Conservation (phyloP, 1,284 basidiomycete species). For the Mycosarcoma maydis region DNA sequence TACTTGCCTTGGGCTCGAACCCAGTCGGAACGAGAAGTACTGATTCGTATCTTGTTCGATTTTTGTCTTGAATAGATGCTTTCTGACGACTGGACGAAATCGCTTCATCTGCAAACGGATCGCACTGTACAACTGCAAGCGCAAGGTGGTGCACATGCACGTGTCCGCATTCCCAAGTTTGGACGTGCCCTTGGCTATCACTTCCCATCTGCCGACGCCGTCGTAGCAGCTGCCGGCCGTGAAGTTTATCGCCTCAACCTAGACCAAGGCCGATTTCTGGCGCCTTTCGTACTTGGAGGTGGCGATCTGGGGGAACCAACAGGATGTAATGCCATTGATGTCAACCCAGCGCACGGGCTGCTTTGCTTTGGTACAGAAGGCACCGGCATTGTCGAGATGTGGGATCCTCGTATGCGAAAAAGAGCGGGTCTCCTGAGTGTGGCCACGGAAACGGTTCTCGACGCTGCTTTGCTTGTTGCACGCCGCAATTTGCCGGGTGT, state of each 20-base stretch:
- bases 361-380: slow-evolving; percentile 85
- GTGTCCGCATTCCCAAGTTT: slow-evolving; percentile 90
- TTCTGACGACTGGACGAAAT: slow-evolving; percentile 99
- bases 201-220: slow-evolving; percentile 81
- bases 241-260: slow-evolving; percentile 95
- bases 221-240: slow-evolving; percentile 79
- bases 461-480: slow-evolving; percentile 65
- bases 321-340: slow-evolving; percentile 90
- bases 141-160: slow-evolving; percentile 90
- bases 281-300: slow-evolving; percentile 58
- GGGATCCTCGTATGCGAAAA: slow-evolving; percentile 88
- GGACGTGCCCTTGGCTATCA: slow-evolving; percentile 92
- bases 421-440: slow-evolving; percentile 81
- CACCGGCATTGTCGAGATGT: slow-evolving; percentile 88
- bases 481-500: slow-evolving; percentile 65
- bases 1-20: neutral
- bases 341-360: slow-evolving; percentile 92
- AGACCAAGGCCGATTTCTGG: slow-evolving; percentile 86
- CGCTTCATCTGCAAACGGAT: slow-evolving; percentile 94
- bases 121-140: slow-evolving; percentile 94
- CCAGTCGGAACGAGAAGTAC: neutral
- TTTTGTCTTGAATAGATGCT: slow-evolving; percentile 74
- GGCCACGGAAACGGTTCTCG: slow-evolving; percentile 71
- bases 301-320: slow-evolving; percentile 70
- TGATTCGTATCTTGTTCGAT: neutral